Base-by-base conservation (phyloP, 2,329 filamentous ascomycete genomes). In the Fusarium anthophilum region DNA sequence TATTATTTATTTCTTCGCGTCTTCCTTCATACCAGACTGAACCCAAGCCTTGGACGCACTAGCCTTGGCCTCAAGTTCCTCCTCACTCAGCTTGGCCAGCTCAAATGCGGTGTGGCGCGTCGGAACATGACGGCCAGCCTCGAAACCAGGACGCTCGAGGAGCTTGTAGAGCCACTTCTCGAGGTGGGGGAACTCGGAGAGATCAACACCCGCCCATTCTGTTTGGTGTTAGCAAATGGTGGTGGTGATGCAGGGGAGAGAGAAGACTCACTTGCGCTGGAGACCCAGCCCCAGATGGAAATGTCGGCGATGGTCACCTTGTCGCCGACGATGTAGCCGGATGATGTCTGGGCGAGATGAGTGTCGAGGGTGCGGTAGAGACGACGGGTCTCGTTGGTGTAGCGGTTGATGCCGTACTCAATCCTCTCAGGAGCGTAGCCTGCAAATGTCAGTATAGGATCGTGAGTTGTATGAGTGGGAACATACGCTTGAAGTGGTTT, bases 391-490 rank as follows among this genome's bases (percentile, higher is more conserved):
- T 98, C 95, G 80, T 94, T 96, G 79, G 87, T 85, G 84, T 97
- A 98, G 54, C 95, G 89, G 79, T 93, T 90, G 63, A 97, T 90
- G 71, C 92, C 94, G 80, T 98, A 97, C 78, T 91, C 86, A 77
- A 97, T 96, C 81, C 89, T 91, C 80, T 95, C 92, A 0, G 94
- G 93, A 2, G 94, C 94, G 79, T 97, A 97, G 63, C 86, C 87
- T 89, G 65, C 24, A 17, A 6, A 4, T 26, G 32, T 72, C 28
- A 66, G 51, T 43, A 39, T 14, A 6, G 4, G 3, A 20, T 5
- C 22, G 20, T 2, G n/a, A 14, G 2, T 7, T 1, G 8, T 11
- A 22, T 32, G 1, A 5, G 26, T 6, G 37, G 20, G 12, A 22
- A 80, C 86, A 60, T 78, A 88, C 93, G 89, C 54, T 85, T 86